Conservation (phyloP, 768 basidiomycete genomes). For the Mrakia frigida region DNA sequence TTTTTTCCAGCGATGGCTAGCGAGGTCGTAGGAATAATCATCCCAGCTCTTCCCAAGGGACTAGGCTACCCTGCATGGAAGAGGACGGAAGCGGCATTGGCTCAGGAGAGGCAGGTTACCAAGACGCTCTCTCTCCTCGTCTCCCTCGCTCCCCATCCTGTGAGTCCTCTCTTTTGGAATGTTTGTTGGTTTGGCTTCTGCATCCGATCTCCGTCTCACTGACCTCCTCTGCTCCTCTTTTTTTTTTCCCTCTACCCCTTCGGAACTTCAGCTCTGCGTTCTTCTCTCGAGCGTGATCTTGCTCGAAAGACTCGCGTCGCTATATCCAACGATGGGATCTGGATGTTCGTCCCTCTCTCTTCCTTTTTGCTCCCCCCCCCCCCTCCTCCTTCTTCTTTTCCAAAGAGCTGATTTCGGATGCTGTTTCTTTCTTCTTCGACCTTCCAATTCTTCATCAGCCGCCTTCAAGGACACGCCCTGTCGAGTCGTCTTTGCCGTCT, state of each 20-base stretch:
- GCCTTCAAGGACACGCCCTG: conserved; percentile 15
- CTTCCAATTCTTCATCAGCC: background rate
- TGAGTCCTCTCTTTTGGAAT: background rate
- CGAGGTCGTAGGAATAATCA: conserved; percentile 5
- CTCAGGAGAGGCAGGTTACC: background rate
- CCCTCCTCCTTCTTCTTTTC: no score
- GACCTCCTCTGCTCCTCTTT: background rate
- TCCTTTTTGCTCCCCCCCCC: no score
- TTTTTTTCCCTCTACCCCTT: background rate
- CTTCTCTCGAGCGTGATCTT: conserved; percentile 12
- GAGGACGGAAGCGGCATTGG: background rate
- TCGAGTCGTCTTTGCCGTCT: conserved; percentile 17
- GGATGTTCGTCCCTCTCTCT: background rate
- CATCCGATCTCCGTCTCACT: background rate
- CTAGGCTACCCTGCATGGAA: background rate
- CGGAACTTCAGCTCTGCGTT: conserved; percentile 9
- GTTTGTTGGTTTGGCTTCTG: no score
- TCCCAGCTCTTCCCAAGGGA: background rate
- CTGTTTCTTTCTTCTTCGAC: background rate
- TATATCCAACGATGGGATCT: conserved; percentile 8
- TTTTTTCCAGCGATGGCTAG: background rate
- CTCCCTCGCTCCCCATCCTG: conserved; percentile 11
- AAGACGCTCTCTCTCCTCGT: background rate
- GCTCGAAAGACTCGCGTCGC: conserved; percentile 11
- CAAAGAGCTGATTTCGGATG: no score